Evolutionary conservation across 352 stramenopile genomes (phyloP).

Genomic region (Phytophthora sansomeana): DNA sequence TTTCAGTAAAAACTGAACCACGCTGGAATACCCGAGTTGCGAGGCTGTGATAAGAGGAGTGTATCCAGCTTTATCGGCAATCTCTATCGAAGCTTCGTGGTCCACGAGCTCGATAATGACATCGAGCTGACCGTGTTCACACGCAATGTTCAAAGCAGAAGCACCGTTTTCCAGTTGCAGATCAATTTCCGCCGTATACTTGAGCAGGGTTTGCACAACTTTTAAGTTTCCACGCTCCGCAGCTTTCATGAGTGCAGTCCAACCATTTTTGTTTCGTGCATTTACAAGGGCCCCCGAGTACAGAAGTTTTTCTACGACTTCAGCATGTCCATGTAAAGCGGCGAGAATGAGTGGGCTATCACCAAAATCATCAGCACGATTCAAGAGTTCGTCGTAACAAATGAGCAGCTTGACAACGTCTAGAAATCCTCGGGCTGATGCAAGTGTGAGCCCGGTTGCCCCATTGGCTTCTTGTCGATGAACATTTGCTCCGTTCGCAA

Average conservation of each 20-base stretch:
- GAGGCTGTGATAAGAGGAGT: constrained; percentile 17
- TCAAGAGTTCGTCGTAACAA: no score
- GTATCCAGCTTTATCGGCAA: constrained; percentile 19
- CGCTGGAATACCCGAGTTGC: constrained; percentile 13
- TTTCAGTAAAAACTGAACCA: constrained; percentile 13
- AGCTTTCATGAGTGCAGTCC: constrained; percentile 8
- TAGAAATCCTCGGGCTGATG: no score
- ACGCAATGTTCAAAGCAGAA: constrained; percentile 22
- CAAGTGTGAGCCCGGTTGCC: no score
- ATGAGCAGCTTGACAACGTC: no score
- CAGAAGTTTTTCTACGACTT: no score
- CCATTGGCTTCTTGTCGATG: no score
- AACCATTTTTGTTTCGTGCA: not conserved
- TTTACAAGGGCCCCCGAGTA: not conserved
- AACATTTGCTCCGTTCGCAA: no score
- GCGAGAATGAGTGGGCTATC: no score
- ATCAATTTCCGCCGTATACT: not conserved
- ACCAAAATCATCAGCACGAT: no score
- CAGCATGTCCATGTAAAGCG: no score
- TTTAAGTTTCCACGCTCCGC: constrained; percentile 2
- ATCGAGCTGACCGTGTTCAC: constrained; percentile 10
- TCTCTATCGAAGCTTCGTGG: constrained; percentile 4
- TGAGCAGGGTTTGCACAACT: constrained; percentile 4
- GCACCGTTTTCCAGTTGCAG: constrained; percentile 2
- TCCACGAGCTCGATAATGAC: constrained; percentile 7